phyloP scores from a whole-genome alignment of 2,329 filamentous ascomycete genomes.

The Teratosphaeria nubilosa region DNA sequence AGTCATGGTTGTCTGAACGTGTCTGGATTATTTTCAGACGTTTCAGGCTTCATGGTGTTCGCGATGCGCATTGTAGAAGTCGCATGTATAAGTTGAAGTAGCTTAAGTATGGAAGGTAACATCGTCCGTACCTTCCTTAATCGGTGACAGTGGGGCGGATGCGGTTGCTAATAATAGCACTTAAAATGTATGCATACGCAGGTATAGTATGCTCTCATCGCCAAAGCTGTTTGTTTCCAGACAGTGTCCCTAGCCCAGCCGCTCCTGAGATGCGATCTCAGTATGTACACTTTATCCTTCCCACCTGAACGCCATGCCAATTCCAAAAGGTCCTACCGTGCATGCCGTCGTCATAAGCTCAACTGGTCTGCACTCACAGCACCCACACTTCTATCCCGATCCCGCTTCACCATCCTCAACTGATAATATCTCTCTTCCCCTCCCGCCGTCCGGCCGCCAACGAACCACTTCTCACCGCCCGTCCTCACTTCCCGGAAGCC shows the following conservation, averaged over 20 bases:
- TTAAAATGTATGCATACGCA: neutral
- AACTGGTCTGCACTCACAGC: slow-evolving; percentile 64
- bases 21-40: neutral
- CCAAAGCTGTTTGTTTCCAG: neutral
- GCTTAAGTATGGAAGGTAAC: neutral
- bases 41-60: neutral
- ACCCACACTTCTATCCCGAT: slow-evolving; percentile 54
- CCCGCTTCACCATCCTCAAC: slow-evolving; percentile 62
- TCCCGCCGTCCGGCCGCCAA: slow-evolving; percentile 62
- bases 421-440: slow-evolving; percentile 80
- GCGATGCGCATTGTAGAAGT: neutral
- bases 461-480: slow-evolving; percentile 72
- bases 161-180: neutral
- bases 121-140: neutral
- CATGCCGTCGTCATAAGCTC: slow-evolving; percentile 48
- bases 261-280: neutral
- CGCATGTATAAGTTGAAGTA: neutral
- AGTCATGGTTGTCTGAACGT: neutral
- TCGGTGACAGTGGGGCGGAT: neutral
- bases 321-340: neutral
- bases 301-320: slow-evolving; percentile 1
- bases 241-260: neutral
- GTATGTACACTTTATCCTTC: neutral
- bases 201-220: neutral
- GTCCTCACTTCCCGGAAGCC: slow-evolving; percentile 64